These are phyloP conservation scores for Catharanthus roseus DNA, from an alignment of 257 asterid species.

Conservation along the genomic window DNA sequence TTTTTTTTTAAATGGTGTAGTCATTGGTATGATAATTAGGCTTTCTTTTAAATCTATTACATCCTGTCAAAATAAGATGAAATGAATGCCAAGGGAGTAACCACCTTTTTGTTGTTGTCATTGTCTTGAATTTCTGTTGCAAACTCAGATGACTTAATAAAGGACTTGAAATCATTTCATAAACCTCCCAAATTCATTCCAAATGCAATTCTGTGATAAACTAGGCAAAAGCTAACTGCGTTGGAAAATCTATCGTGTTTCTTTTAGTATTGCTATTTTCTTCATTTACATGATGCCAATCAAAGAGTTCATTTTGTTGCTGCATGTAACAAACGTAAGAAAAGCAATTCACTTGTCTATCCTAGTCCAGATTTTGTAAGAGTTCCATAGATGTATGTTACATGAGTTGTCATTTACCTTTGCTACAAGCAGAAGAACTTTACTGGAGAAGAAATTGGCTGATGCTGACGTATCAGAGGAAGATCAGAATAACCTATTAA, in stretches of 20 bases:
- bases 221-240: neutral
- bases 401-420: conserved; percentile 4
- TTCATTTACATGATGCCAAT: too few relatives aligned
- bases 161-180: too few relatives aligned
- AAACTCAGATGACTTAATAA: neutral
- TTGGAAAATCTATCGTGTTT: neutral
- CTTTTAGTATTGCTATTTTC: neutral
- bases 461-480: conserved; percentile 99
- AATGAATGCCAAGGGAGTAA: neutral
- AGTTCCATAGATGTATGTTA: neutral
- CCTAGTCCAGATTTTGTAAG: neutral
- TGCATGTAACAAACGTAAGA: neutral
- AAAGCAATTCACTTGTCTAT: neutral
- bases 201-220: too few relatives aligned
- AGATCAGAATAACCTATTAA: conserved; percentile 82
- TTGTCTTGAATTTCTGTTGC: neutral
- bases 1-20: neutral
- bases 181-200: neutral
- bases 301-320: neutral
- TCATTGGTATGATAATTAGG: neutral
- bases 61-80: neutral
- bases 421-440: conserved; percentile 54
- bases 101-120: neutral
- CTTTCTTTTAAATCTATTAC: neutral
- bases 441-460: conserved; percentile 90